phyloP scores from a whole-genome alignment of 2,329 filamentous ascomycete genomes.

The Phoma sp. region DNA sequence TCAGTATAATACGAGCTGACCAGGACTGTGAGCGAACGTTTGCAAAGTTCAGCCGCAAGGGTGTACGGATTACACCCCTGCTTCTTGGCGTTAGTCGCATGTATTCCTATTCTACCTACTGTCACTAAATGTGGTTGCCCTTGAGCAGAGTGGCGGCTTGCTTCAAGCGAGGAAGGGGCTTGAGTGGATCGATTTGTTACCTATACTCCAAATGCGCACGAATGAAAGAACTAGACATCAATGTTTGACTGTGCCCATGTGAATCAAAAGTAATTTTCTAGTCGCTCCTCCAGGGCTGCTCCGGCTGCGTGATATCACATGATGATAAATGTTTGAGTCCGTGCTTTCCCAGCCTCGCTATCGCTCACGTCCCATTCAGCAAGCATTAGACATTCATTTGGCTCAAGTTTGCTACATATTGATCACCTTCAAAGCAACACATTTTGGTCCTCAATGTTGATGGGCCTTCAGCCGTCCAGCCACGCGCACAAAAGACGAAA shows the following conservation, averaged over 20 bases:
- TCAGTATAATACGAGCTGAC: slow-evolving; percentile 1
- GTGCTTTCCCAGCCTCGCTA: no score
- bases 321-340: background rate
- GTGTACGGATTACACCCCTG: slow-evolving; percentile 3
- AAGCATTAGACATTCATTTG: no score
- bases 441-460: no score
- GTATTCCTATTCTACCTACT: slow-evolving; percentile 48
- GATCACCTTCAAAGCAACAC: no score
- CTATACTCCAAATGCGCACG: slow-evolving; percentile 41
- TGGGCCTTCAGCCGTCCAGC: no score
- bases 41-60: slow-evolving; percentile 3
- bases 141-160: slow-evolving; percentile 21
- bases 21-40: slow-evolving; percentile 1
- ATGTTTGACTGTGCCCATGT: background rate
- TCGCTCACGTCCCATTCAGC: background rate
- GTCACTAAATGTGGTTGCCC: slow-evolving; percentile 44
- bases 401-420: no score
- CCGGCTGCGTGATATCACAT: background rate
- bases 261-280: background rate
- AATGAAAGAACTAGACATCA: slow-evolving; percentile 13
- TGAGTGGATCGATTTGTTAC: slow-evolving; percentile 32
- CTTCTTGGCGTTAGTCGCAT: slow-evolving; percentile 27
- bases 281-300: background rate
- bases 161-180: slow-evolving; percentile 20
- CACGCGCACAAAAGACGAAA: background rate